Base-by-base conservation (phyloP, 78 protist species). In the Speleostelium caveatum region DNA sequence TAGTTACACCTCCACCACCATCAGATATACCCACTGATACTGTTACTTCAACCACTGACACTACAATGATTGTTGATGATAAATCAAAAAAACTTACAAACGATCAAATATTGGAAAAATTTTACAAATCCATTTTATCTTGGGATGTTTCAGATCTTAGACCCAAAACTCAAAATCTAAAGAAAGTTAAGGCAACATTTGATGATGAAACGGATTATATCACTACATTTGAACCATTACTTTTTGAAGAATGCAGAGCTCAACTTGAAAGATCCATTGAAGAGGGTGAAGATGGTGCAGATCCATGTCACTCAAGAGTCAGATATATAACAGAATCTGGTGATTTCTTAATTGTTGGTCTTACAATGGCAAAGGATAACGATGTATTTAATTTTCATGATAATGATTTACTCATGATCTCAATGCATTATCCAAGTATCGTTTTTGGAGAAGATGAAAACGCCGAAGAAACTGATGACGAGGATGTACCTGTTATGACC, bases 221-320 rank as follows among this genome's bases (percentile, higher is more conserved):
- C 10, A 22, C 62, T 10, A 83, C 91, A 39, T 83, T 69, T 45
- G 91, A 83, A 83, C 91, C 91, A 69, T 69, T 83, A 72, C n/a
- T 83, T 14, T 69, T 83, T 19, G 91, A 83, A 69, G 91, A 83
- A 69, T 83, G 91, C 69, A 83, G 91, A 83, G 91, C 91, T 69
- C 91, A 83, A 42, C 66, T 83, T 35, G 91, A 83, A 59, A 67
- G 91, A 83, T 41, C 91, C 28, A 83, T 83, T 42, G 71, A 69
- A n/a, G 91, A 83, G 32, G 91, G 75, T 56, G 72, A 83, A 69
- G 72, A 56, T 28, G 67, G 17, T 42, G 36, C 55, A 26, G 91
- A 83, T 42, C 91, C 91, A n/a, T 28, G 36, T 30, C 24, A 32
- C 22, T 53, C 72, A 22, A 56, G 91, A 49, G 91, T 83, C 2